Base-by-base conservation (phyloP, 805 yeast genomes). In the Debaryomyces maramus region DNA sequence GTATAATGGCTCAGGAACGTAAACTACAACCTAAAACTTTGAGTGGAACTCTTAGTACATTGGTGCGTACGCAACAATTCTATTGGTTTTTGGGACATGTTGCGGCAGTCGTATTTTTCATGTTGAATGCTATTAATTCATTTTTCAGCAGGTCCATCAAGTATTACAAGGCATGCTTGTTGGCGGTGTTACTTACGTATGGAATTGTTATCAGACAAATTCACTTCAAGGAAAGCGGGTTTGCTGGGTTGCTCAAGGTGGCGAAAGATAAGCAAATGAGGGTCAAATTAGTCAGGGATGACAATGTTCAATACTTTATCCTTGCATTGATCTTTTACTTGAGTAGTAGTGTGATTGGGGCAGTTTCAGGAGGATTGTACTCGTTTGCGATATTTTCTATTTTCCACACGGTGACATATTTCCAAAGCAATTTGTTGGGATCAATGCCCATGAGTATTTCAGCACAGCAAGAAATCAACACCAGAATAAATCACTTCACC, bases 31-130 rank as follows among this genome's bases (percentile, higher is more conserved):
- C 18, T 10, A 39, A 39, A 20, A 30, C 47, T 5, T 38, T 44
- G 9, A 34, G 20, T 11, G 38, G 29, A 19, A 42, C 38, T 15
- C 22, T 43, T 13, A 13, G 32, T 16, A 17, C 40, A 4, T 38
- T 55, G 11, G 27, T 40, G 23, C 53, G 61, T 47, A 75, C 81
- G 8, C 79, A 80, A 6, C 88, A 83, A 55, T 81, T 83, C 54
- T 79, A 79, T 50, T 83, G 90, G 90, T 83, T 75, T 48, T 38
- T 80, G 19, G 83, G 85, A 13, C 87, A 83, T 58, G 67, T 76
- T 10, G 54, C 70, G 22, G 76, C 81, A 2, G 47, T 78, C 2
- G 48, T 58, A 39, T 75, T 63, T 57, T 73, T 74, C 51, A 41
- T 61, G 3, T 46, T 61, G 14, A 68, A 65, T 51, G 58, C 66